Base-by-base conservation (phyloP, 164 flowering plant species). In the Berberis vulgaris region DNA sequence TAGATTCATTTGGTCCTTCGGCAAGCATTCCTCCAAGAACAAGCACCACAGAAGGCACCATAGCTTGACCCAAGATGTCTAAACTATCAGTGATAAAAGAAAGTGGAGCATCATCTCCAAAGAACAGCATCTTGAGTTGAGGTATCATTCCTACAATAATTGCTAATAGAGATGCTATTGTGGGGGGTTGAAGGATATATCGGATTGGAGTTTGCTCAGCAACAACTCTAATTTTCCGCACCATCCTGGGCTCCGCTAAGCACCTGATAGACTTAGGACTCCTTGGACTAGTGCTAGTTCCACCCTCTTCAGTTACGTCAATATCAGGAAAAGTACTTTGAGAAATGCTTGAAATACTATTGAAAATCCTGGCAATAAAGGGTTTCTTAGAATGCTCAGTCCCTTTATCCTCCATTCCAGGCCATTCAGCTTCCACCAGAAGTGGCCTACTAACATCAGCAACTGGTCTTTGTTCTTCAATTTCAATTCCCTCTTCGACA, bases 351-450 rank as follows among this genome's bases (percentile, higher is more conserved):
- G 87, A 82, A 38, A 79, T 53, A 70, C 81, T 82, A 40, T 69
- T 76, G 62, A 89, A 89, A 10, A 87, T 72, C 69, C 80, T 74
- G 3, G 95, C 95, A 61, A 91, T 84, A 57, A 87, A 82, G 10
- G 98, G 91, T n/a, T 84, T 82, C 71, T 91, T 91, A 12, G 82
- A 82, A 70, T 87, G 85, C 65, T 78, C 92, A 1, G 90, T 89
- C 69, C 79, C 96, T 72, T 84, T 82, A n/a, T 91, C 98, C 73
- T 89, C 92, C 50, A 91, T 89, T 6, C 98, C 98, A 0, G 88
- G 96, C 96, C 93, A 89, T 69, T 87, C 94, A 13, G 91, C 96
- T 78, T 89, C 94, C 2, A 87, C 85, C 50, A 89, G 86, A 54
- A 87, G 82, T 50, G 94, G 86, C 74, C 79, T 77, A 68, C 91